These are phyloP conservation scores for Gonium pectorale DNA, from an alignment of 139 green algal genomes.

Conservation along the genomic window DNA sequence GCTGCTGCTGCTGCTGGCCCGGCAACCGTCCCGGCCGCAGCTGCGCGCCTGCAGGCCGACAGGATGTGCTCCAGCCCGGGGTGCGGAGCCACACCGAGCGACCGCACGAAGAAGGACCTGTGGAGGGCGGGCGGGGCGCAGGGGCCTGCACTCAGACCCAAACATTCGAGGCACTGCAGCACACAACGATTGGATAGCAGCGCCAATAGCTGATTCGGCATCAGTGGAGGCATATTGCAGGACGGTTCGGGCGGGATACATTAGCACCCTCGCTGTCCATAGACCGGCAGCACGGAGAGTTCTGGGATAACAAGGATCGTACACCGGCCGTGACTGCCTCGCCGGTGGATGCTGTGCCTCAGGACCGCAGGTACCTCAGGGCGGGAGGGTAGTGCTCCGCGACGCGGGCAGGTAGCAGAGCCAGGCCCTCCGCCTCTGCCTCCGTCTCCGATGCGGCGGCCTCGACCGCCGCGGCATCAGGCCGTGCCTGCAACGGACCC, in stretches of 20 bases:
- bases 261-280: too few relatives aligned
- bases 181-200: too few relatives aligned
- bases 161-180: too few relatives aligned
- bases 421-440: neutral
- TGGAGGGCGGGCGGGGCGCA: neutral
- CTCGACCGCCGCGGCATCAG: neutral
- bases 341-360: too few relatives aligned
- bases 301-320: too few relatives aligned
- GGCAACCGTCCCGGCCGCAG: too few relatives aligned
- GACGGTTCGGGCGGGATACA: too few relatives aligned
- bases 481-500: constrained; percentile 4
- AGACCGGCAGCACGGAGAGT: too few relatives aligned
- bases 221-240: too few relatives aligned
- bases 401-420: constrained; percentile 6
- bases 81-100: neutral
- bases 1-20: neutral
- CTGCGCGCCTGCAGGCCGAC: neutral
- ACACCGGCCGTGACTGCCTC: too few relatives aligned
- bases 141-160: neutral
- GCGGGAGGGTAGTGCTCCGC: neutral
- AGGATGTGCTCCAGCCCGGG: neutral
- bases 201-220: too few relatives aligned
- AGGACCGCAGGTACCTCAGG: neutral
- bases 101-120: constrained; percentile 5
- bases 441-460: neutral